These are phyloP conservation scores for Perkinsus marinus DNA, from an alignment of 169 alveolate species.

Conservation along the genomic window DNA sequence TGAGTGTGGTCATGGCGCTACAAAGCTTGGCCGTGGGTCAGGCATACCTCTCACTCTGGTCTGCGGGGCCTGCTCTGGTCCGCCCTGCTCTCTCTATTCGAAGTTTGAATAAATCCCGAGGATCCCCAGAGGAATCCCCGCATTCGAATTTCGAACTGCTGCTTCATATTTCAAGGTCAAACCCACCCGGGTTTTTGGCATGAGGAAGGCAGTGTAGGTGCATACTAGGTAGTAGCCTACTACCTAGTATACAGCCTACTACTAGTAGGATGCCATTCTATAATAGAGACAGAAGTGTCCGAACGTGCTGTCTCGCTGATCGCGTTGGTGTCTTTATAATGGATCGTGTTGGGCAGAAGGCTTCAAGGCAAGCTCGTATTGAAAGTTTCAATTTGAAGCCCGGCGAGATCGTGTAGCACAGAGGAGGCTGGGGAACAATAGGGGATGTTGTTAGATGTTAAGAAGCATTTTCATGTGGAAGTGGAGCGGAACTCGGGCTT, in stretches of 20 bases:
- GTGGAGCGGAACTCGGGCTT: background rate
- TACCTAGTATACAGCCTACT: background rate
- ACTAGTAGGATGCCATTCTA: background rate
- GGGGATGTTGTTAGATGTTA: background rate
- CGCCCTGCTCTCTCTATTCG: background rate
- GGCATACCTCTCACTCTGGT: too few relatives aligned
- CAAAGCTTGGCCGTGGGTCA: too few relatives aligned
- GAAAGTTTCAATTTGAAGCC: too few relatives aligned
- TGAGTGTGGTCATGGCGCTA: too few relatives aligned
- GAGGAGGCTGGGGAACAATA: background rate
- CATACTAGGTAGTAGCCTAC: background rate
- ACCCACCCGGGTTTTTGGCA: background rate
- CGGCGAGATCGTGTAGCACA: background rate
- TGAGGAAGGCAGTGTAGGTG: background rate
- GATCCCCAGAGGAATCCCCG: background rate
- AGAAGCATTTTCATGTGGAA: background rate
- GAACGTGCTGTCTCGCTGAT: too few relatives aligned
- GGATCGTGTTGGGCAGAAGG: background rate
- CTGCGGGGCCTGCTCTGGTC: background rate
- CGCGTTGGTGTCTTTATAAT: too few relatives aligned
- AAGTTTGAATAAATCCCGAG: background rate
- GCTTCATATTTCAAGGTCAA: background rate
- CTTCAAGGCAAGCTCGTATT: background rate
- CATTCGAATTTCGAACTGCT: background rate
- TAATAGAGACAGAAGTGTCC: too few relatives aligned